Conservation (phyloP, 768 basidiomycete genomes). For the Boletellus ananiceps region DNA sequence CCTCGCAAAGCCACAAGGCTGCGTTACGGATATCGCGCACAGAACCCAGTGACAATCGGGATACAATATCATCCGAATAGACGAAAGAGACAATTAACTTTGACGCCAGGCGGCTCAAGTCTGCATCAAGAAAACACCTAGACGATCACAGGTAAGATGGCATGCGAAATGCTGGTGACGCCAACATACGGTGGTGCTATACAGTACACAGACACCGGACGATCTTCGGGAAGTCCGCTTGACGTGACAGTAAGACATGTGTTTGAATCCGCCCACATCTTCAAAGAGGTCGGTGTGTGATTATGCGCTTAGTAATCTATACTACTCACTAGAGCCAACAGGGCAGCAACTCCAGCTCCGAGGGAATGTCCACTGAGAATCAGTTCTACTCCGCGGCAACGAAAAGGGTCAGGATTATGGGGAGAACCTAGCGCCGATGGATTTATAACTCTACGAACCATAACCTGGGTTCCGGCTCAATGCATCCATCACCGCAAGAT, state of each 20-base stretch:
- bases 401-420: constrained; percentile 2
- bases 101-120: constrained; percentile 54
- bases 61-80: constrained; percentile 78
- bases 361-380: constrained; percentile 81
- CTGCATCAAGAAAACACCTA: constrained; percentile 60
- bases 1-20: constrained; percentile 76
- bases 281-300: neutral
- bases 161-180: neutral
- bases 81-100: constrained; percentile 73
- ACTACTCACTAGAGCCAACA: constrained; percentile 62
- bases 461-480: constrained; percentile 65
- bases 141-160: neutral
- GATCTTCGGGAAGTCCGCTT: constrained; percentile 64
- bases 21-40: constrained; percentile 73
- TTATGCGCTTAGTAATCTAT: neutral
- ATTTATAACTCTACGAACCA: constrained; percentile 42
- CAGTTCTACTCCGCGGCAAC: constrained; percentile 42
- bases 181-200: constrained; percentile 71
- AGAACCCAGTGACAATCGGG: constrained; percentile 72
- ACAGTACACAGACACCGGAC: constrained; percentile 69
- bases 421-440: neutral
- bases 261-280: constrained; percentile 85
- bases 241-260: constrained; percentile 66
- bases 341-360: constrained; percentile 74
- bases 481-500: constrained; percentile 67